Evolutionary conservation across 169 alveolate species (phyloP), one percentile per base, ranked within the genome.

Genomic region (Babesia gibsoni): DNA sequence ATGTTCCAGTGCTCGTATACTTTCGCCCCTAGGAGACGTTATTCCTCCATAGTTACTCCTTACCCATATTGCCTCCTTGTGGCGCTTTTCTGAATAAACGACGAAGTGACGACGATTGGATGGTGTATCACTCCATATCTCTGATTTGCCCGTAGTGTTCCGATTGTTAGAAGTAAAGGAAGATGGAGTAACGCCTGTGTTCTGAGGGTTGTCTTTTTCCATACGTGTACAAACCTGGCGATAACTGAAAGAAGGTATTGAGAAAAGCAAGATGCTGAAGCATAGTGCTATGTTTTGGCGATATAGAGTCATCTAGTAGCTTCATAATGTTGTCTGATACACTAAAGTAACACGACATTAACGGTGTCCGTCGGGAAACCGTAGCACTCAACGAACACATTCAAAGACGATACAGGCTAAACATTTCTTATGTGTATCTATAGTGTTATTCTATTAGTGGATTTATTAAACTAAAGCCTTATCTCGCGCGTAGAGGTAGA

Each of bases 21-120:
- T 90, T 90, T 46, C 69, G 84, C 30, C 91, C 90, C 94, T 89
- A 63, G 22, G 4, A 16, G 20, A 25, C 5, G 27, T 39, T 36
- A 35, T 20, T n/a, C 16, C 22, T 53, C 27, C 22, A 33, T 54
- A 22, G 52, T 49, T 3, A 29, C 22, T 22, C 58, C 77, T 23
- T 64, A 86, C 92, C 66, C 67, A 61, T 56, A 81, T 25, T 9
- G 92, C 90, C 61, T 87, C 92, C 64, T 87, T 87, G 70, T 87
- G 92, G n/a, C 92, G 74, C 54, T 87, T 87, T 61, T 87, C 87
- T n/a, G 92, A 78, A 43, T 33, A 77, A 4, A 87, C 16, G 32
- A 27, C 37, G 33, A 79, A 79, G 16, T 69, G 57, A 33, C 39
- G 80, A 0, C 18, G 1, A 6, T 16, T 12, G n/a, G 52, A 23